Conservation (phyloP, 345 rosid species). For the Citrus medica region DNA sequence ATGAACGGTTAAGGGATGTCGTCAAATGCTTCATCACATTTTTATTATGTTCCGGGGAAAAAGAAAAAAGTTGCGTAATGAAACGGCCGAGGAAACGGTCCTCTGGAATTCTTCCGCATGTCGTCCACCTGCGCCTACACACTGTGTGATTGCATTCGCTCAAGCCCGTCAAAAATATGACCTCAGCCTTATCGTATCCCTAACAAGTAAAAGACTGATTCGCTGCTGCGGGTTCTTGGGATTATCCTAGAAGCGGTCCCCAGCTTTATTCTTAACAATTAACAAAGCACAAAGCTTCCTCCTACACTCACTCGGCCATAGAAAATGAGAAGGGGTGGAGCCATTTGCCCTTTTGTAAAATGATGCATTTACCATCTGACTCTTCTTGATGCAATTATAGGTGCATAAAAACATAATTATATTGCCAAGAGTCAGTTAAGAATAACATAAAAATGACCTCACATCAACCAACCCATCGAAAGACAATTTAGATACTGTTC, state of each 20-base stretch:
- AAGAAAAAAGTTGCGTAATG: too few relatives aligned
- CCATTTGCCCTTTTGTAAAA: background rate
- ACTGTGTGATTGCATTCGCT: background rate
- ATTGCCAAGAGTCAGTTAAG: background rate
- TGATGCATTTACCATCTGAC: background rate
- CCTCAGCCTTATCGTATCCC: background rate
- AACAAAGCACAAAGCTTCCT: background rate
- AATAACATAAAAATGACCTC: background rate
- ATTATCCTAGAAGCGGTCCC: conserved; percentile 11
- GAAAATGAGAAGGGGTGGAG: background rate
- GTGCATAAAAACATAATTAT: background rate
- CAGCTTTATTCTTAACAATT: background rate
- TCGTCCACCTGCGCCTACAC: background rate
- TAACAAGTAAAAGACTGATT: background rate
- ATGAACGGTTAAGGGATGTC: too few relatives aligned
- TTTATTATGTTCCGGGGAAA: too few relatives aligned
- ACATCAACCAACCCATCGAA: background rate
- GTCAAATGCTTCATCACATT: too few relatives aligned
- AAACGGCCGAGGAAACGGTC: background rate
- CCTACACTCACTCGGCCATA: background rate
- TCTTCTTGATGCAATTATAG: background rate
- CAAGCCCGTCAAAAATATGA: background rate
- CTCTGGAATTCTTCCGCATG: background rate
- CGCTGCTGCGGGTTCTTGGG: background rate
- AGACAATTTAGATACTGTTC: background rate